These are phyloP conservation scores for Pseudocercospora fijiensis DNA, from an alignment of 2,329 filamentous ascomycete genomes.

Conservation along the genomic window DNA sequence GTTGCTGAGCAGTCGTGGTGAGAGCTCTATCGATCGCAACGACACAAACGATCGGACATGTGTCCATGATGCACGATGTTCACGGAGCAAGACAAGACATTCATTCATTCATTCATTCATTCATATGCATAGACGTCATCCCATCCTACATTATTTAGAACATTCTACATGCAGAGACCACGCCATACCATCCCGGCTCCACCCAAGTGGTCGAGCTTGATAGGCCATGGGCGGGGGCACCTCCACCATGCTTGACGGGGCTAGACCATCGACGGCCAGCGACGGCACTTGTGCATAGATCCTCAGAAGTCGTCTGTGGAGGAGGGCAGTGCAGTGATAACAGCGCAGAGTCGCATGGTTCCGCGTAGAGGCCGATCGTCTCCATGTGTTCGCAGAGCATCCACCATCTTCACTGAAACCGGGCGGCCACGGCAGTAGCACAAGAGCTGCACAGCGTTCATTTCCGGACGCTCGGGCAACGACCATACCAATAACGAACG, in stretches of 20 bases:
- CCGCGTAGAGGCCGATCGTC: slow-evolving; percentile 2
- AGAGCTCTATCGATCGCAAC: no score
- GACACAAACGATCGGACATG: no score
- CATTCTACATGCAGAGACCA: not conserved
- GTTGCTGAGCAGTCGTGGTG: not conserved
- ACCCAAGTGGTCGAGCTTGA: not conserved
- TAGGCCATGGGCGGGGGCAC: no score
- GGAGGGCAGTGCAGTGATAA: not conserved
- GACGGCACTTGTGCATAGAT: not conserved
- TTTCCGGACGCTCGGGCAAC: slow-evolving; percentile 19
- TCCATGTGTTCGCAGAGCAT: slow-evolving; percentile 16
- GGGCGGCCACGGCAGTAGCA: slow-evolving; percentile 21
- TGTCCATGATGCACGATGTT: not conserved
- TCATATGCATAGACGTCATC: not conserved
- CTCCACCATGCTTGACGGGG: not conserved
- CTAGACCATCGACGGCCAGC: slow-evolving; percentile 1
- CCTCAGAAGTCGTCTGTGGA: not conserved
- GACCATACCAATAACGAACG: not conserved
- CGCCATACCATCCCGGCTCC: not conserved
- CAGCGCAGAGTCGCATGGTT: not conserved
- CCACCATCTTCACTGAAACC: slow-evolving; percentile 10
- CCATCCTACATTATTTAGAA: no score
- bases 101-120: no score
- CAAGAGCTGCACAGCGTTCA: slow-evolving; percentile 15
- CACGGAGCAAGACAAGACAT: not conserved